Evolutionary conservation across 768 basidiomycete genomes (phyloP).

Genomic region (Sarcomyxa edulis): DNA sequence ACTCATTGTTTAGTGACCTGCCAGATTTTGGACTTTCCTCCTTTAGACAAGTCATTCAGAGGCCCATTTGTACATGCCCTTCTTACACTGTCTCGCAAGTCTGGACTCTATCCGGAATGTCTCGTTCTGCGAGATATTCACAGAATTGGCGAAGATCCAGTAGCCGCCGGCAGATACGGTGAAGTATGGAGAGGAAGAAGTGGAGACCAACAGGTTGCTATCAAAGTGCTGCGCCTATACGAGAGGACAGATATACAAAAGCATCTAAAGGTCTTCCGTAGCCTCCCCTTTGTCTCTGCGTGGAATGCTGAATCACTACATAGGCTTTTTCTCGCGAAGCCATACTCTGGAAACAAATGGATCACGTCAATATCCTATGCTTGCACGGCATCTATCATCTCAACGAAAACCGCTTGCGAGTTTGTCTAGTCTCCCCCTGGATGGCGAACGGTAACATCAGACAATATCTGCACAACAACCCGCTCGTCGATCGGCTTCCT

Average conservation of each 20-base stretch:
- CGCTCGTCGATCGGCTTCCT: conserved; percentile 7
- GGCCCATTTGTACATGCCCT: not conserved
- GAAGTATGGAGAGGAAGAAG: conserved; percentile 5
- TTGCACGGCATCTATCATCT: conserved; percentile 24
- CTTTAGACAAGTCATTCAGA: not conserved
- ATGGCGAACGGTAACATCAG: conserved; percentile 12
- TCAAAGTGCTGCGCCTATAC: conserved; percentile 8
- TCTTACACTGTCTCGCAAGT: not conserved
- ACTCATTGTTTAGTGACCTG: not conserved
- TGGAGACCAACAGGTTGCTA: conserved; percentile 2
- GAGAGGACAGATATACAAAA: not conserved
- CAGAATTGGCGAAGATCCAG: not conserved
- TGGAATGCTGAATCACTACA: not conserved
- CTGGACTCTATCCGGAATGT: conserved; percentile 6
- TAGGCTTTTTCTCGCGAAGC: conserved; percentile 25
- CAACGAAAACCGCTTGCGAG: not conserved
- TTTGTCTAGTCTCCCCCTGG: conserved; percentile 16
- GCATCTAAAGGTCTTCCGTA: not conserved
- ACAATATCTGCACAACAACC: conserved; percentile 9
- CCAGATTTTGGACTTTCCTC: conserved; percentile 2
- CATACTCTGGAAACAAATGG: conserved; percentile 25
- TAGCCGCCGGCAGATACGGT: conserved; percentile 2
- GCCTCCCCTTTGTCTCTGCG: not conserved
- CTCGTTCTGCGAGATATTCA: not conserved
- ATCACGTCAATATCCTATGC: conserved; percentile 29